phyloP scores from a whole-genome alignment of 345 rosid genomes.

The Eucalyptus curtisii region DNA sequence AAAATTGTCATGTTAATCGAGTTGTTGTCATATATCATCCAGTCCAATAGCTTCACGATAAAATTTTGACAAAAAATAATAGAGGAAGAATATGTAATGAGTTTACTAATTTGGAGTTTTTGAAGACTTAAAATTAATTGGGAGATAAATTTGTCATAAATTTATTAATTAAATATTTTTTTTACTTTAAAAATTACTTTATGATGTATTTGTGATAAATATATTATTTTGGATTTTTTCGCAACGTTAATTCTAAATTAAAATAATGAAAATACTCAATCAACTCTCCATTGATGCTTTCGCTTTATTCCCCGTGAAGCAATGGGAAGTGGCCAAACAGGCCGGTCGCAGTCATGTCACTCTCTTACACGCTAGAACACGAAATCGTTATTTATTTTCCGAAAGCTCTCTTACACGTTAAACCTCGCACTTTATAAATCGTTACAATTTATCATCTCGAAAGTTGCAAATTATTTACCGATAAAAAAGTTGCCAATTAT shows the following conservation, averaged over 20 bases:
- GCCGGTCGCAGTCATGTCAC: background rate
- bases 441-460: background rate
- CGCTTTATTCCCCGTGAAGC: background rate
- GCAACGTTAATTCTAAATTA: background rate
- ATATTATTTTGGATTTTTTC: accelerated
- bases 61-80: background rate
- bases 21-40: accelerated
- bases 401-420: background rate
- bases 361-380: background rate
- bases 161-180: too few species aligned
- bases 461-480: background rate
- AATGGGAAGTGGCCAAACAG: background rate
- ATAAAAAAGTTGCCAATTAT: background rate
- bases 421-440: background rate
- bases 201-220: accelerated
- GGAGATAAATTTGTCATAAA: background rate
- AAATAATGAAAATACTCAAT: background rate
- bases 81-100: accelerated
- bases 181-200: accelerated
- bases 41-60: accelerated
- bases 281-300: background rate
- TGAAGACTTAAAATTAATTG: too few species aligned
- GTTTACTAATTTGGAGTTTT: accelerated
- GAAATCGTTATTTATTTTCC: background rate
- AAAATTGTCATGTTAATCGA: accelerated